Evolutionary conservation across 2,329 filamentous ascomycete species (phyloP), one percentile per base, ranked within the genome.

Genomic region (Huntiella moniliformis): DNA sequence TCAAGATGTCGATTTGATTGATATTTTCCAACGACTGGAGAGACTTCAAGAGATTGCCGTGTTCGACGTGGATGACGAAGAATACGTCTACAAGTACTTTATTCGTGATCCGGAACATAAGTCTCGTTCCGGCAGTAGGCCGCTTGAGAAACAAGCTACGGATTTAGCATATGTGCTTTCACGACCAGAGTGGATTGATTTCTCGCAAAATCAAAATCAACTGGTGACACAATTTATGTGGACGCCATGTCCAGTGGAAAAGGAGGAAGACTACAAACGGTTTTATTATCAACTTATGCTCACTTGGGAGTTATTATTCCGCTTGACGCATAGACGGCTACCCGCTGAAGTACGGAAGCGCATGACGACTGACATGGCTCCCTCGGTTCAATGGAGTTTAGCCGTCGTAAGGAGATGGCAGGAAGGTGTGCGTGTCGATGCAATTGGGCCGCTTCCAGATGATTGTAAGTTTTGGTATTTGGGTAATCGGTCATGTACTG

Each of bases 281-380:
- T 85, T 86, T 61, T 84, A 82, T 57, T 79, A 83, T 56, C 81
- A 86, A 59, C 62, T 86, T n/a, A 65, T 86, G 3, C 68, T 86
- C 37, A 79, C 77, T 51, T 66, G 82, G 42, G 81, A 86, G 58
- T 65, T 86, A 4, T 75, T 82, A 54, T 59, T 81, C 48, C 73
- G 81, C 35, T 81, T 85, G 53, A 73, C 79, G 54, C 76, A 72
- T 1, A 64, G 63, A 18, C 63, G 70, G 42, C 76, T 82, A 57
- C 63, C 64, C n/a, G 73, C 74, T 18, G 70, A 67, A 61, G 70
- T 74, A 34, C 81, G 77, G 59, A 70, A 77, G 53, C 75, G 74
- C 54, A 64, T 84, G 39, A 61, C 81, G 28, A 60, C 63, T 18
- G 72, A 78, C 54, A 70, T 84, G 18, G 79, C 81, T 3, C 77